Evolutionary conservation across 2,329 filamentous ascomycete species (phyloP).

Genomic region (Pleurostoma richardsiae): DNA sequence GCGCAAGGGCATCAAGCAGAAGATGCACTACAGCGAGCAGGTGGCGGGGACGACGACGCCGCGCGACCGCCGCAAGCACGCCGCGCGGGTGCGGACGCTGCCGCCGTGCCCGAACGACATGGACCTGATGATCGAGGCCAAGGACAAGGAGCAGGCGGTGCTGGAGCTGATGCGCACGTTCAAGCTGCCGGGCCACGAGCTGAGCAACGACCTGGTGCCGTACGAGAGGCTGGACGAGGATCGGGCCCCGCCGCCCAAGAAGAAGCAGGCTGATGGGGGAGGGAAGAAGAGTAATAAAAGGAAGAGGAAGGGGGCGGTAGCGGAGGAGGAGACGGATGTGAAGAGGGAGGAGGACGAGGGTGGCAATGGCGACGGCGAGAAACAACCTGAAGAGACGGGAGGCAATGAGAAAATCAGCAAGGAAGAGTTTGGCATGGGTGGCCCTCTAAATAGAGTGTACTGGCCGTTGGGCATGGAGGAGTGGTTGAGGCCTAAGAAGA

Average conservation of each 20-base stretch:
- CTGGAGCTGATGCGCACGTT: slow-evolving; percentile 91
- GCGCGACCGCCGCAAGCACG: slow-evolving; percentile 79
- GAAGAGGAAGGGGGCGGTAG: slow-evolving; percentile 29
- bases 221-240: slow-evolving; percentile 74
- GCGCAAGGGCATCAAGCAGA: slow-evolving; percentile 78
- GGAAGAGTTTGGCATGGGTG: slow-evolving; percentile 81
- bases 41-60: slow-evolving; percentile 71
- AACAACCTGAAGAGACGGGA: slow-evolving; percentile 20
- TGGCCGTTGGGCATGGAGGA: slow-evolving; percentile 90
- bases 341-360: slow-evolving; percentile 33
- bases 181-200: slow-evolving; percentile 74
- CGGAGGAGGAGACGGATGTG: slow-evolving; percentile 20
- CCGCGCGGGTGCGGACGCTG: slow-evolving; percentile 68
- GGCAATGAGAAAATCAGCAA: slow-evolving; percentile 38
- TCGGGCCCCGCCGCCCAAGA: slow-evolving; percentile 39
- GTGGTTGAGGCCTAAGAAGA: slow-evolving; percentile 79
- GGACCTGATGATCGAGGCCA: slow-evolving; percentile 99
- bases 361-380: slow-evolving; percentile 25
- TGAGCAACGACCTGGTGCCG: slow-evolving; percentile 72
- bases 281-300: slow-evolving; percentile 29
- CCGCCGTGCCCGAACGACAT: slow-evolving; percentile 79
- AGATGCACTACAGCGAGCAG: slow-evolving; percentile 95
- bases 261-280: slow-evolving; percentile 29
- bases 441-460: slow-evolving; percentile 74
- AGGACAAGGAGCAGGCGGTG: slow-evolving; percentile 95